phyloP scores from a whole-genome alignment of 768 basidiomycete species.

The Mrakia hoshinonis region DNA sequence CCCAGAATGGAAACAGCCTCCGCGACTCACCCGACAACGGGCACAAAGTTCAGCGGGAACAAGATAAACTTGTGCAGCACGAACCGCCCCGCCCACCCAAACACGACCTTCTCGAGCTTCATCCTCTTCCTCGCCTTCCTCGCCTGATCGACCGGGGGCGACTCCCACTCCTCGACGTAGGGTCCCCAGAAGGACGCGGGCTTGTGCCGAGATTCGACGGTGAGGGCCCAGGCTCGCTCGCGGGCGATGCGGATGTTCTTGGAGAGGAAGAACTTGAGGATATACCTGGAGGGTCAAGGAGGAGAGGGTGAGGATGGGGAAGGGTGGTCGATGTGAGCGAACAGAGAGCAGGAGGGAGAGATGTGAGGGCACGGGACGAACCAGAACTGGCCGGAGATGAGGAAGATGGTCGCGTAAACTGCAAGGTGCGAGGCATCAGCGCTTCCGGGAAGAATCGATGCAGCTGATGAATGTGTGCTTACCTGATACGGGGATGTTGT shows the following conservation, averaged over 20 bases:
- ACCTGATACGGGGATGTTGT: slow-evolving; percentile 48
- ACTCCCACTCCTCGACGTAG: slow-evolving; percentile 54
- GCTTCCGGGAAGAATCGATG: too few relatives aligned
- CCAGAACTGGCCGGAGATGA: slow-evolving; percentile 36
- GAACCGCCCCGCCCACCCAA: slow-evolving; percentile 44
- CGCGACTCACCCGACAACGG: slow-evolving; percentile 49
- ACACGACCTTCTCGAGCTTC: slow-evolving; percentile 41
- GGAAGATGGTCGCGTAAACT: slow-evolving; percentile 47
- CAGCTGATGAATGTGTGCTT: too few relatives aligned
- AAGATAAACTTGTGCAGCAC: slow-evolving; percentile 49
- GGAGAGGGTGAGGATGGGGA: slow-evolving; percentile 64
- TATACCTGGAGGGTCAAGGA: slow-evolving; percentile 63
- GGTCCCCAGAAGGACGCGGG: slow-evolving; percentile 72
- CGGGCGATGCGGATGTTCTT: slow-evolving; percentile 74
- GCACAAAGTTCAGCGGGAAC: slow-evolving; percentile 58
- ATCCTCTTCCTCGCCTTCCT: neutral
- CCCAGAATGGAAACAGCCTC: slow-evolving; percentile 42
- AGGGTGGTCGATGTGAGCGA: slow-evolving; percentile 42
- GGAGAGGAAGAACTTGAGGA: slow-evolving; percentile 73
- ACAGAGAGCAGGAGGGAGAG: slow-evolving; percentile 30
- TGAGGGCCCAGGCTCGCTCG: slow-evolving; percentile 52
- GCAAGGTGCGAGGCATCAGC: neutral
- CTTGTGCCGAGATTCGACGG: slow-evolving; percentile 73
- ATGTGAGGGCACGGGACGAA: slow-evolving; percentile 22
- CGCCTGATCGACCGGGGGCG: slow-evolving; percentile 37